phyloP scores from a whole-genome alignment of 169 alveolate species.

The Plasmodium gonderi region DNA sequence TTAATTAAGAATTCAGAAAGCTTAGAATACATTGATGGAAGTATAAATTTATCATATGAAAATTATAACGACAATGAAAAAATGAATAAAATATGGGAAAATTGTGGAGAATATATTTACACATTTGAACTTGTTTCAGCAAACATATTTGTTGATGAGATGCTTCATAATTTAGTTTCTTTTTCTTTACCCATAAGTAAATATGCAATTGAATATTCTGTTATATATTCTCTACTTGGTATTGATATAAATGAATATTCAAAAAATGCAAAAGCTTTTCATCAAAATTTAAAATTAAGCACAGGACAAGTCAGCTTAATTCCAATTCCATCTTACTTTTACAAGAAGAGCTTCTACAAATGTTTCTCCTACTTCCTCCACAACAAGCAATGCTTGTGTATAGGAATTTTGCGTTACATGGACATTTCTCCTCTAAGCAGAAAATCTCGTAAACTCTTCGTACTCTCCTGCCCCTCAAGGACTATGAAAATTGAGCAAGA shows the following conservation, averaged over 20 bases:
- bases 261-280: slow-evolving; percentile 34
- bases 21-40: slow-evolving; percentile 85
- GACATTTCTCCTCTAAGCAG: slow-evolving; percentile 45
- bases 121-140: slow-evolving; percentile 86
- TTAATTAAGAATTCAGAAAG: slow-evolving; percentile 83
- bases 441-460: slow-evolving; percentile 31
- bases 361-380: slow-evolving; percentile 65
- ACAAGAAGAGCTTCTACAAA: slow-evolving; percentile 60
- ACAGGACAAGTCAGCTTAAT: slow-evolving; percentile 39
- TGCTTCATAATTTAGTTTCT: slow-evolving; percentile 84
- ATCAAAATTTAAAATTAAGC: slow-evolving; percentile 53
- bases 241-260: slow-evolving; percentile 49
- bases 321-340: slow-evolving; percentile 70
- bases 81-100: slow-evolving; percentile 84
- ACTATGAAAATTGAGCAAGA: slow-evolving; percentile 60
- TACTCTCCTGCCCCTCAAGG: slow-evolving; percentile 63
- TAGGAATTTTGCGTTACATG: slow-evolving; percentile 59
- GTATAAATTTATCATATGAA: slow-evolving; percentile 80
- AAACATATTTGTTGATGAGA: slow-evolving; percentile 84
- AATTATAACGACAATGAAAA: slow-evolving; percentile 79
- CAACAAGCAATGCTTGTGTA: slow-evolving; percentile 47
- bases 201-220: slow-evolving; percentile 80
- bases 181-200: slow-evolving; percentile 81
- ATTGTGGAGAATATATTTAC: slow-evolving; percentile 84
- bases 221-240: slow-evolving; percentile 76